Conservation (phyloP, 2,329 filamentous ascomycete genomes). For the Amauroascus niger region DNA sequence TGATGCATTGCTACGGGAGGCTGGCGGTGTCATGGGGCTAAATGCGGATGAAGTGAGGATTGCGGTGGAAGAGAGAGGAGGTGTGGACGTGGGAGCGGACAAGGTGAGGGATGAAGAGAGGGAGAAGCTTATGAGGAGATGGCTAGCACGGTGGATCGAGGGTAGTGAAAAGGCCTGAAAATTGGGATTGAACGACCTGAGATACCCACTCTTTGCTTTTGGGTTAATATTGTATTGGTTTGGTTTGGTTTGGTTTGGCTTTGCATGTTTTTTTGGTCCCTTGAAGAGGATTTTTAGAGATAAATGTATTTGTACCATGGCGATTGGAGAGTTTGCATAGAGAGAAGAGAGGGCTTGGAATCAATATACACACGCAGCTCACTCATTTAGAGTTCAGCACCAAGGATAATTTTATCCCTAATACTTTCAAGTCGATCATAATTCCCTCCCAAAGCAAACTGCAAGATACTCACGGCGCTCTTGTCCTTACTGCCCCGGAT, state of each 20-base stretch:
- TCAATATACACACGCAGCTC: neutral
- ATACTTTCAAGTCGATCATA: slow-evolving; percentile 16
- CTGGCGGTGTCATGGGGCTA: slow-evolving; percentile 53
- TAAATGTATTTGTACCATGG: too few relatives aligned
- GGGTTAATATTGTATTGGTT: neutral
- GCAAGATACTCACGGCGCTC: slow-evolving; percentile 8
- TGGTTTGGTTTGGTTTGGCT: neutral
- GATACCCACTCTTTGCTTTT: neutral
- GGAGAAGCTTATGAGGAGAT: slow-evolving; percentile 27
- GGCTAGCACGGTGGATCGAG: slow-evolving; percentile 31
- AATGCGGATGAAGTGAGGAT: slow-evolving; percentile 55
- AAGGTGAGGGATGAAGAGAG: slow-evolving; percentile 19
- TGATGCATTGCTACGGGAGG: slow-evolving; percentile 55
- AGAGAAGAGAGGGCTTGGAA: neutral
- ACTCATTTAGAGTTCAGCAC: neutral
- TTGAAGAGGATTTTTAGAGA: neutral
- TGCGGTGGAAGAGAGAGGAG: slow-evolving; percentile 61
- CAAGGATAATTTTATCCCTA: slow-evolving; percentile 15
- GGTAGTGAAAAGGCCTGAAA: slow-evolving; percentile 3
- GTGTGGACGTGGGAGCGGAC: slow-evolving; percentile 25
- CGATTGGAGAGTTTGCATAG: too few relatives aligned
- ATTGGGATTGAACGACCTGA: neutral
- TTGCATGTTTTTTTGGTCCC: neutral
- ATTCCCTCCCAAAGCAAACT: slow-evolving; percentile 15
- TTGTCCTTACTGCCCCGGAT: slow-evolving; percentile 3